Conservation (phyloP, 345 rosid genomes). For the Eucalyptus rudis region DNA sequence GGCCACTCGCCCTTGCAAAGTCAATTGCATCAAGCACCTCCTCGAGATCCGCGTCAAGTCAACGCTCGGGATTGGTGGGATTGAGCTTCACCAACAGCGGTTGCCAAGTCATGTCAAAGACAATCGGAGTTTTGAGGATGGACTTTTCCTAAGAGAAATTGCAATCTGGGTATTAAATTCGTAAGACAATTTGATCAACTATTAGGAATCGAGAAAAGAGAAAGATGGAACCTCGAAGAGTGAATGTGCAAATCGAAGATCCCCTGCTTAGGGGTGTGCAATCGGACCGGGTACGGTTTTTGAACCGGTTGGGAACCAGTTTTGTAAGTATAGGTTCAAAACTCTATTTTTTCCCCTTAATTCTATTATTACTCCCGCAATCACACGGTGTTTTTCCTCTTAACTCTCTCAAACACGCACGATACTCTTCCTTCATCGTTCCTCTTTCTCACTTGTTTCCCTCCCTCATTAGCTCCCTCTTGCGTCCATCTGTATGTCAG, state of each 20-base stretch:
- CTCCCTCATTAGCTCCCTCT: no score
- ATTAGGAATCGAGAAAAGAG: background rate
- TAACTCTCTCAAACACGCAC: no score
- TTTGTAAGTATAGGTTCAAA: no score
- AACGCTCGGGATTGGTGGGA: slow-evolving; percentile 93
- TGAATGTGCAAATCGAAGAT: background rate
- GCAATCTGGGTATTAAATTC: background rate
- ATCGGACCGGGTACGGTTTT: no score
- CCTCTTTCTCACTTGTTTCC: no score
- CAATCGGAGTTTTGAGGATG: background rate
- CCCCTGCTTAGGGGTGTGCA: no score
- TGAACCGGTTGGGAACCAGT: no score
- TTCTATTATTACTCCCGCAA: no score
- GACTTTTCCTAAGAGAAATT: background rate
- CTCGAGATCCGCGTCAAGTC: slow-evolving; percentile 72
- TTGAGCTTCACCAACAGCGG: background rate
- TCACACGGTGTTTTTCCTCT: no score
- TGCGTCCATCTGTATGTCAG: no score
- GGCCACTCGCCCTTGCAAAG: slow-evolving; percentile 85
- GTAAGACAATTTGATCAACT: background rate
- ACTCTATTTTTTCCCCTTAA: no score
- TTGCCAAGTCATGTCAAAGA: background rate
- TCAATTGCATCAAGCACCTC: slow-evolving; percentile 58
- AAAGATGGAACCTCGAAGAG: background rate
- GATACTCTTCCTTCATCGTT: no score